A percentile compares a stretch with the other conserved stretches of the same genome.
Conservation (phyloP, 148 eudicot genomes). For the Nepenthes mirabilis region DNA sequence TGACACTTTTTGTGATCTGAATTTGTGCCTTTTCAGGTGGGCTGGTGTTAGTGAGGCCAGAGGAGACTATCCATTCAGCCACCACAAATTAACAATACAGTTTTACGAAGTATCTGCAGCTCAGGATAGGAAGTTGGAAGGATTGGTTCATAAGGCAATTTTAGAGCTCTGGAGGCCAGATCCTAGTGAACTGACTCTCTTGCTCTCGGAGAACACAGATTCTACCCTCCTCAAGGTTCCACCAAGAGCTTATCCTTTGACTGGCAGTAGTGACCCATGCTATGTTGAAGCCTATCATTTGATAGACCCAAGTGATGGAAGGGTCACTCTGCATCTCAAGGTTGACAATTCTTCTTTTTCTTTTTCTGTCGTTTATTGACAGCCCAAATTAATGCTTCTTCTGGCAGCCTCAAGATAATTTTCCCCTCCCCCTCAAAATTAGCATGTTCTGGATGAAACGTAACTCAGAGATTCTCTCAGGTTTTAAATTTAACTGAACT, state of each 20-base stretch:
- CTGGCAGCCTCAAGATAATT: too few relatives aligned
- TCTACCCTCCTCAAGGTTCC: conserved; percentile 68
- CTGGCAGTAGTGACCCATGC: conserved; percentile 97
- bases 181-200: conserved; percentile 69
- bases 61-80: conserved; percentile 97
- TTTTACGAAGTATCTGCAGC: conserved; percentile 95
- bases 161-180: conserved; percentile 96
- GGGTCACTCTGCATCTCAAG: conserved; percentile 88
- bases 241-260: conserved; percentile 70
- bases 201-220: conserved; percentile 61
- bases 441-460: conserved; percentile 3
- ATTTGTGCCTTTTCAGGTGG: conserved; percentile 49
- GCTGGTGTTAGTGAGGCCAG: conserved; percentile 81
- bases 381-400: too few relatives aligned
- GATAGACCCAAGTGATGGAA: conserved; percentile 91
- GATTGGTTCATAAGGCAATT: conserved; percentile 90
- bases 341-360: conserved; percentile 13
- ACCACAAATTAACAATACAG: conserved; percentile 91
- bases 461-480: conserved; percentile 30
- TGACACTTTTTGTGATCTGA: not conserved
- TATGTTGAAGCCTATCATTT: conserved; percentile 96
- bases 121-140: conserved; percentile 93
- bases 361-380: too few relatives aligned
- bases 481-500: conserved; percentile 83
- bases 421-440: not conserved